Conservation (phyloP, 225 moss, liverwort and hornwort species). For the Physcomitrellopsis africana region DNA sequence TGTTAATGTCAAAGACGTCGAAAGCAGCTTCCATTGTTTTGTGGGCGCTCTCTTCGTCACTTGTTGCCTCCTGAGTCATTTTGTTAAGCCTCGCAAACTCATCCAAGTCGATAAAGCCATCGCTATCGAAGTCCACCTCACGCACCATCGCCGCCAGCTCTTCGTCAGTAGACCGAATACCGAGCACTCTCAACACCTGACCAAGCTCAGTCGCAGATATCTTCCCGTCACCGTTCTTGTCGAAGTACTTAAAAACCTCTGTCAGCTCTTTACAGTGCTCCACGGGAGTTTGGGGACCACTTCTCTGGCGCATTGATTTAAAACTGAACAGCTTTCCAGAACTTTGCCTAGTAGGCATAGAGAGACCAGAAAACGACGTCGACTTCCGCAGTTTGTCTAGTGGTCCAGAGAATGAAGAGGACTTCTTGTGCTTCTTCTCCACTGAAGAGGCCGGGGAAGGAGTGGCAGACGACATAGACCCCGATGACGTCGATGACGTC, state of each 20-base stretch:
- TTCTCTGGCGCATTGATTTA: slow-evolving; percentile 32
- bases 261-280: slow-evolving; percentile 42
- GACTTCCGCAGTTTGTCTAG: slow-evolving; percentile 39
- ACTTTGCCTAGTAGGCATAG: slow-evolving; percentile 31
- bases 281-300: slow-evolving; percentile 12
- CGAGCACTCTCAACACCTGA: slow-evolving; percentile 42
- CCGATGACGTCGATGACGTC: slow-evolving; percentile 18
- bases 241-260: slow-evolving; percentile 49
- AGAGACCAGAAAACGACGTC: slow-evolving; percentile 21
- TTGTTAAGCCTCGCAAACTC: slow-evolving; percentile 52
- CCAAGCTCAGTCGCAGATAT: slow-evolving; percentile 53
- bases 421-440: slow-evolving; percentile 35
- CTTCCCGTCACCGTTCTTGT: slow-evolving; percentile 54
- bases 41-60: slow-evolving; percentile 27
- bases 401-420: slow-evolving; percentile 33
- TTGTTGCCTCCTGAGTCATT: slow-evolving; percentile 34
- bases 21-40: slow-evolving; percentile 50
- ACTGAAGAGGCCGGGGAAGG: slow-evolving; percentile 10
- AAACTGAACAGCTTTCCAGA: slow-evolving; percentile 28
- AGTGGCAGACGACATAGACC: slow-evolving; percentile 29
- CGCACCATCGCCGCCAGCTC: slow-evolving; percentile 60
- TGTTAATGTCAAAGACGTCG: slow-evolving; percentile 50
- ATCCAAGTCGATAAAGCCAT: slow-evolving; percentile 52
- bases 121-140: slow-evolving; percentile 62
- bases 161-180: slow-evolving; percentile 39